Percentiles rank a stretch among this genome's conserved stretches.
Evolutionary conservation across 169 alveolate species (phyloP).

Genomic region (Plasmodium gonderi): DNA sequence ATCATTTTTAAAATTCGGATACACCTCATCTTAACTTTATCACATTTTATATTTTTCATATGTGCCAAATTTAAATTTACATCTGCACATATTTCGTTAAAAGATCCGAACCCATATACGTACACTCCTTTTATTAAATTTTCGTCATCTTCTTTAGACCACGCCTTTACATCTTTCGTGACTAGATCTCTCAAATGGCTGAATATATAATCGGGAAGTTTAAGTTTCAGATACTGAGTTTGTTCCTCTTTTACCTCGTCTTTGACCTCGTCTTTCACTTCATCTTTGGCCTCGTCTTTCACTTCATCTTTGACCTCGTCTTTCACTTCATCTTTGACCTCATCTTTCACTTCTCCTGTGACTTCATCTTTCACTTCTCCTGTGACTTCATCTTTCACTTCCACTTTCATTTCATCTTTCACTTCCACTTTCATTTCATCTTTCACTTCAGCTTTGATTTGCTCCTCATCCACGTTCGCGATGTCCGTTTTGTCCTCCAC

Average conservation of each 20-base stretch:
- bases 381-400: not conserved
- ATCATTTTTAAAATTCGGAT: conserved; percentile 83
- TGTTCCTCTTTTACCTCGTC: conserved; percentile 4
- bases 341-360: conserved; percentile 5
- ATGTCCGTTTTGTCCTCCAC: no score
- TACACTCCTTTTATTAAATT: conserved; percentile 88
- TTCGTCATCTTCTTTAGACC: conserved; percentile 85
- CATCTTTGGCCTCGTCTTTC: conserved; percentile 30
- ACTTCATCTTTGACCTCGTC: conserved; percentile 1
- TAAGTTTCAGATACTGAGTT: conserved; percentile 68
- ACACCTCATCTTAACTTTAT: conserved; percentile 84
- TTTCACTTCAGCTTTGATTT: not conserved
- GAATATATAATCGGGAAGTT: conserved; percentile 79
- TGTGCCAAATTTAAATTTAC: conserved; percentile 81
- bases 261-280: conserved; percentile 12
- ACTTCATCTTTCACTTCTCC: conserved; percentile 8
- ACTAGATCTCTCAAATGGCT: conserved; percentile 76
- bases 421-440: not conserved
- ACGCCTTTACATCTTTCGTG: conserved; percentile 83
- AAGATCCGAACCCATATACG: conserved; percentile 90
- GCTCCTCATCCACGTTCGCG: no score
- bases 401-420: not conserved
- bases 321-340: not conserved
- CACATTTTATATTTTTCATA: conserved; percentile 83
- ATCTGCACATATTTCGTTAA: conserved; percentile 89